Evolutionary conservation across 1,139 yeast species (phyloP).

Genomic region (Pichiaceae sp.): DNA sequence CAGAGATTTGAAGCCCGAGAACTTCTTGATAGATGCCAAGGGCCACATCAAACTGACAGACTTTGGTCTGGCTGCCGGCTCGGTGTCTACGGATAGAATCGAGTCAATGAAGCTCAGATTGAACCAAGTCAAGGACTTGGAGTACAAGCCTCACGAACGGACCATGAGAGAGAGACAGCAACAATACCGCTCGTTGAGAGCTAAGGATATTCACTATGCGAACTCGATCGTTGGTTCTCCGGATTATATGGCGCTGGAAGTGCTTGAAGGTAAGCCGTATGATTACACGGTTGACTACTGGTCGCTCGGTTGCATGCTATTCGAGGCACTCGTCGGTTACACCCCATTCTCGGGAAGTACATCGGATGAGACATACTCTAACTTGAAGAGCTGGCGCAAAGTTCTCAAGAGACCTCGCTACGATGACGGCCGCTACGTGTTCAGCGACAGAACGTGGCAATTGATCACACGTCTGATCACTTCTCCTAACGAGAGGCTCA

Average conservation of each 20-base stretch:
- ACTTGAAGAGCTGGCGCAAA: conserved; percentile 87
- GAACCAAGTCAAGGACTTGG: conserved; percentile 68
- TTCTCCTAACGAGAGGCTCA: conserved; percentile 65
- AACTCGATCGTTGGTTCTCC: conserved; percentile 97
- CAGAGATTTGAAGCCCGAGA: conserved; percentile 95
- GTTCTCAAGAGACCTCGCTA: conserved; percentile 85
- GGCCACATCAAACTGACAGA: conserved; percentile 97
- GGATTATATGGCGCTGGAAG: conserved; percentile 98
- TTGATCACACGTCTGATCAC: conserved; percentile 74
- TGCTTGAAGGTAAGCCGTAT: conserved; percentile 85
- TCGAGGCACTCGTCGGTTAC: conserved; percentile 88
- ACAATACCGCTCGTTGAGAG: conserved; percentile 68
- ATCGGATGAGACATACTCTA: conserved; percentile 91
- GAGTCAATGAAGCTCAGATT: conserved; percentile 86
- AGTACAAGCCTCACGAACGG: conserved; percentile 64
- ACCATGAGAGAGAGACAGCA: conserved; percentile 84
- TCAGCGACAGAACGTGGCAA: conserved; percentile 96
- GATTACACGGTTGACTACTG: conserved; percentile 97
- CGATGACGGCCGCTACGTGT: conserved; percentile 83
- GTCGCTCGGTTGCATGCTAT: conserved; percentile 94
- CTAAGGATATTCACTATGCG: conserved; percentile 66
- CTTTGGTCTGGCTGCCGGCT: conserved; percentile 96
- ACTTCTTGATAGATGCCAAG: conserved; percentile 84
- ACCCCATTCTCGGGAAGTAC: conserved; percentile 96
- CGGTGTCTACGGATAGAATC: conserved; percentile 86